A percentile compares a stretch with the other conserved stretches of the same genome.
Conservation (phyloP, 2,329 filamentous ascomycete species). For the Apiospora sp. region DNA sequence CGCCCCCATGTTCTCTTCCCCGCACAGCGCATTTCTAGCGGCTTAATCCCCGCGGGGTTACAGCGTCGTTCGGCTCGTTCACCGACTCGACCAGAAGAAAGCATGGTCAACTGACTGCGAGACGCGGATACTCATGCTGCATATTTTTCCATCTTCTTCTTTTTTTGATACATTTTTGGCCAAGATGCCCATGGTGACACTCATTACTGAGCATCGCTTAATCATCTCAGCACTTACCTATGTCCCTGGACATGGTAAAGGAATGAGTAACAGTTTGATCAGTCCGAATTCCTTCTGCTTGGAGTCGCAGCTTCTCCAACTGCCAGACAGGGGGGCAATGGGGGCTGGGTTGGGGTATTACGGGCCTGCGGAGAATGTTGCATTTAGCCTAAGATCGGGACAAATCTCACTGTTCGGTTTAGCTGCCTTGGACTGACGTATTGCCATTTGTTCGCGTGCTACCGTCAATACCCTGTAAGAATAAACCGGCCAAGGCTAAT, state of each 20-base stretch:
- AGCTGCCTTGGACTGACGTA: background rate
- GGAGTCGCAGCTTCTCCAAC: background rate
- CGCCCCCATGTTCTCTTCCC: background rate
- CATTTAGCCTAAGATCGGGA: conserved; percentile 19
- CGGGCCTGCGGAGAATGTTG: conserved; percentile 14
- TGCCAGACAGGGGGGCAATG: no score
- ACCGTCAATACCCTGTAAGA: no score
- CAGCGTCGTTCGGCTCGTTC: background rate
- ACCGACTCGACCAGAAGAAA: background rate
- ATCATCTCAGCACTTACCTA: no score
- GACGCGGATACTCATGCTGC: background rate
- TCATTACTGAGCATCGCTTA: background rate
- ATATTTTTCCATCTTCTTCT: background rate
- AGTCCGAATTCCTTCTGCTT: background rate
- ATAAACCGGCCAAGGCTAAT: no score
- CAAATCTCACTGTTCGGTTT: background rate
- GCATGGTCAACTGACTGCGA: no score
- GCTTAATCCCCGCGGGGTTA: background rate
- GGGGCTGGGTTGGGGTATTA: background rate
- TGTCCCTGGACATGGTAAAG: background rate
- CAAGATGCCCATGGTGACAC: background rate
- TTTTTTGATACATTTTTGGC: no score
- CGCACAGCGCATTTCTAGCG: background rate
- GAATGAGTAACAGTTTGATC: background rate
- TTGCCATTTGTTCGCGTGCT: background rate